These are phyloP conservation scores for Tilletia setariae DNA, from an alignment of 1,284 basidiomycete species.

Conservation along the genomic window DNA sequence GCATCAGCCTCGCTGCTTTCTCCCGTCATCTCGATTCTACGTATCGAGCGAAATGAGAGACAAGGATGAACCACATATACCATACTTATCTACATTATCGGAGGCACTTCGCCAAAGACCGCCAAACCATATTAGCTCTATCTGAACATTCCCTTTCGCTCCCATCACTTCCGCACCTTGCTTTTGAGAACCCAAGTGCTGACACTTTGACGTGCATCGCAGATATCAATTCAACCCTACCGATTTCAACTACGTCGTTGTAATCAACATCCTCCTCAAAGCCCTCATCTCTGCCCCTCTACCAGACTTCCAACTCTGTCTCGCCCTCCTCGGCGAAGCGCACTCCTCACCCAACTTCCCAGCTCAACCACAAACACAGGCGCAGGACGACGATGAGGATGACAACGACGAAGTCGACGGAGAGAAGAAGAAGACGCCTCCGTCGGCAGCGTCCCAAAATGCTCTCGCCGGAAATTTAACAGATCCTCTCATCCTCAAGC, in stretches of 20 bases:
- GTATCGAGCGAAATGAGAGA: not conserved
- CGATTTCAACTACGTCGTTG: slow-evolving; percentile 85
- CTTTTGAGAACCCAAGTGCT: not conserved
- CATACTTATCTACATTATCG: slow-evolving; percentile 17
- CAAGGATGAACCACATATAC: not conserved
- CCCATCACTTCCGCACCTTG: not conserved
- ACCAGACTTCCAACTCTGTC: slow-evolving; percentile 83
- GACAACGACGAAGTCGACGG: slow-evolving; percentile 26
- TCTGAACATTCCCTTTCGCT: slow-evolving; percentile 30
- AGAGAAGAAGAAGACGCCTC: slow-evolving; percentile 15
- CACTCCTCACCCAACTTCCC: slow-evolving; percentile 25
- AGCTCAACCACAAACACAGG: slow-evolving; percentile 8
- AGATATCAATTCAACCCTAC: slow-evolving; percentile 96
- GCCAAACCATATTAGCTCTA: slow-evolving; percentile 50
- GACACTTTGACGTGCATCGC: slow-evolving; percentile 19
- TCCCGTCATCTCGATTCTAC: not conserved
- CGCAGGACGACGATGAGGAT: slow-evolving; percentile 22
- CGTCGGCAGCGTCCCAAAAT: slow-evolving; percentile 49
- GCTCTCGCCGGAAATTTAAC: slow-evolving; percentile 54
- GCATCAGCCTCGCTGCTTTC: not conserved
- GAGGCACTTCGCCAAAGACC: slow-evolving; percentile 1
- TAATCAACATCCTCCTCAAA: slow-evolving; percentile 91
- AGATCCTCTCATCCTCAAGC: slow-evolving; percentile 66
- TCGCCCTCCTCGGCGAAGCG: slow-evolving; percentile 76
- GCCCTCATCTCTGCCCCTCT: slow-evolving; percentile 76